Base-by-base conservation (phyloP, 1,284 basidiomycete genomes). In the Wolfiporia cocos region DNA sequence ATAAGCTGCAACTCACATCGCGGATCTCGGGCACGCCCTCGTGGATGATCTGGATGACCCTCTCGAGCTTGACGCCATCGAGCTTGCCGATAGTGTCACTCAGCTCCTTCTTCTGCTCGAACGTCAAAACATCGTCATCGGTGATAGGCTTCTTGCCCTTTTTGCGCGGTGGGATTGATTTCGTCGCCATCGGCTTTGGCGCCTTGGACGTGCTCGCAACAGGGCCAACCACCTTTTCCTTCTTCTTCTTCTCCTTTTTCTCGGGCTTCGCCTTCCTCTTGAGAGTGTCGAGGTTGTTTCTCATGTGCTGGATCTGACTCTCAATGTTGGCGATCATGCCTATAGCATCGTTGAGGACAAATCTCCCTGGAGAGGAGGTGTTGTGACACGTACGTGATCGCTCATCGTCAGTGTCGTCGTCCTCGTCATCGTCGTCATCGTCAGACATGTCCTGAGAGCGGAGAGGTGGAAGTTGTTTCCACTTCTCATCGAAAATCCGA, bases 61-160 rank as follows among this genome's bases (percentile, higher is more conserved):
- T 79, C 62, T 89, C 84, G 45, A 94, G 67, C 57, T 86, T 86
- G 39, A 73, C 62, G 18, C 81, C 88, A 49, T 92, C 89, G 15
- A 92, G 75, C 51, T 74, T 76, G 47, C 76, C 74, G 54, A 97
- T 97, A 42, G 92, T 89, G 62, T 94, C 90, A 54, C 92, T 94
- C 43, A 97, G 70, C 59, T 96, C 91, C 67, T 94, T 92, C 81
- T 97, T 96, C 70, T 96, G 92, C 54, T 92, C 87, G 59, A 94
- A 90, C 31, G 88, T 86, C 24, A 96, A 68, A 1, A 68, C 69
- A 40, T 85, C 82, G 52, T 89, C 85, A 55, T 87, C 83, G 23
- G 62, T 58, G 12, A 58, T 53, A n/a, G 63, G 55, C 53, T 67
- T 70, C 50, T 64, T 61, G 23, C 42, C 54, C 59, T 73, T 78